Evolutionary conservation across 768 basidiomycete genomes (phyloP).

Genomic region (Kwoniella bestiolae): DNA sequence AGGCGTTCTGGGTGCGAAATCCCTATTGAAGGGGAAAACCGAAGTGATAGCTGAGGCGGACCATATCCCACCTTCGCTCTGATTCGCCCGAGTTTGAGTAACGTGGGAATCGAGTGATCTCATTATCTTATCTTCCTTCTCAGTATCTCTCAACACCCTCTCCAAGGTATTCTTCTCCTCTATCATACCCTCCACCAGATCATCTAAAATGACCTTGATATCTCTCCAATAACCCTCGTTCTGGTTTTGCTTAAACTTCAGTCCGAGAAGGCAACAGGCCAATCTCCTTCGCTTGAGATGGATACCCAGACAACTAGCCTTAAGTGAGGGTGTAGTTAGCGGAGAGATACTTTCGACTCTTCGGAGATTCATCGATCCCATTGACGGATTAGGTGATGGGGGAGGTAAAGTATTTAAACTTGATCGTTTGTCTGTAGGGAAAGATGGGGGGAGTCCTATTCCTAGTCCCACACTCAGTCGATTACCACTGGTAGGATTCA

Average conservation of each 20-base stretch:
- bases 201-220: slow-evolving; percentile 28
- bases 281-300: slow-evolving; percentile 48
- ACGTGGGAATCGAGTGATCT: not conserved
- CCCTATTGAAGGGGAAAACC: not conserved
- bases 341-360: slow-evolving; percentile 37
- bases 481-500: not conserved
- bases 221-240: slow-evolving; percentile 32
- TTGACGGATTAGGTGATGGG: not conserved
- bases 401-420: not conserved
- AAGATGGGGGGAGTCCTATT: not conserved
- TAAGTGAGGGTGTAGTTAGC: slow-evolving; percentile 43
- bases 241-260: slow-evolving; percentile 31
- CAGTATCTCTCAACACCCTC: slow-evolving; percentile 1
- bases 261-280: slow-evolving; percentile 52
- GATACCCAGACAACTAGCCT: slow-evolving; percentile 45
- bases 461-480: not conserved
- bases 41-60: not conserved
- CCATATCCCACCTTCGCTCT: slow-evolving; percentile 2
- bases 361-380: not conserved
- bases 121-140: not conserved
- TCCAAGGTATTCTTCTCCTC: slow-evolving; percentile 19
- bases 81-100: not conserved
- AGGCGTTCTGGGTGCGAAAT: slow-evolving; percentile 26
- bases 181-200: slow-evolving; percentile 9
- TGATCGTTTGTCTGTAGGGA: slow-evolving; percentile 9